Conservation (phyloP, 1,139 yeast species). For the Yamadazyma blattariae region DNA sequence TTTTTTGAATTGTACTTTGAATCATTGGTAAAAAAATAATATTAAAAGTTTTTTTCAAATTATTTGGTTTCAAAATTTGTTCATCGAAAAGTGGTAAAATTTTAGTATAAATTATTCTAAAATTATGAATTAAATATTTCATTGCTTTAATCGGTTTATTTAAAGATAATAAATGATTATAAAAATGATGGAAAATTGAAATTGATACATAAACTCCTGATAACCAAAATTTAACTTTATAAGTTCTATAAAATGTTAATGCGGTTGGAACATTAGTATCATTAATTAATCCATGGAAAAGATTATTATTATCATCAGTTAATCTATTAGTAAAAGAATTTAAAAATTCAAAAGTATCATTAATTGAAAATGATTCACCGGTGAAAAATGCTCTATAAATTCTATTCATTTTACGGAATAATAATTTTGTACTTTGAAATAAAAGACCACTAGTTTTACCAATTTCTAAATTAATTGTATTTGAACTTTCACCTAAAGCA, state of each 20-base stretch:
- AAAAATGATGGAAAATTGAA: slow-evolving; percentile 4
- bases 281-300: not conserved
- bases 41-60: not conserved
- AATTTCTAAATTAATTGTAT: not conserved
- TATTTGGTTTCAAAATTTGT: not conserved
- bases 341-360: not conserved
- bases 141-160: slow-evolving; percentile 7
- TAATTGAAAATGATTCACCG: not conserved
- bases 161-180: slow-evolving; percentile 3
- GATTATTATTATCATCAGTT: not conserved
- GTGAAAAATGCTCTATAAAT: not conserved
- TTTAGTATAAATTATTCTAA: slow-evolving; percentile 1
- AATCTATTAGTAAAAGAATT: not conserved
- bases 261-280: slow-evolving; percentile 1
- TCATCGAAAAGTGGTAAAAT: slow-evolving; percentile 6
- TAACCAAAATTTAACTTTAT: slow-evolving; percentile 5
- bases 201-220: slow-evolving; percentile 1
- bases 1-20: slow-evolving; percentile 2
- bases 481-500: not conserved
- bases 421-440: not conserved
- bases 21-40: slow-evolving; percentile 3
- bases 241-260: slow-evolving; percentile 1
- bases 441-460: not conserved
- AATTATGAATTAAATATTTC: slow-evolving; percentile 4
- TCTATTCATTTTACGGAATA: not conserved